Evolutionary conservation across 2,329 filamentous ascomycete species (phyloP).

Genomic region (Trichoderma semiorbis): DNA sequence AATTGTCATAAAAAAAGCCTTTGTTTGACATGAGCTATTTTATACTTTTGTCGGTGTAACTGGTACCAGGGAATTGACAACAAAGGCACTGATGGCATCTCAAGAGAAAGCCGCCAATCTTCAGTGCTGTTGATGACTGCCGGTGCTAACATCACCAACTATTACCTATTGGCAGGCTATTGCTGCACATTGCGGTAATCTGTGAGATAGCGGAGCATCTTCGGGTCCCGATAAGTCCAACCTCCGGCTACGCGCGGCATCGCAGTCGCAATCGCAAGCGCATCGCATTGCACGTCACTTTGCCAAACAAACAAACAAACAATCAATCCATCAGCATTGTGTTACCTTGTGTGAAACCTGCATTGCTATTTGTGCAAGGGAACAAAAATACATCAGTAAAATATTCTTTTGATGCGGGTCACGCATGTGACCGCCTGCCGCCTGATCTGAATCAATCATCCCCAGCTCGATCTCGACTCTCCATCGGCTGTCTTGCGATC

Average conservation of each 20-base stretch:
- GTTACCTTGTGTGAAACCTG: neutral
- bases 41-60: neutral
- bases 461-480: neutral
- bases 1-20: neutral
- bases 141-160: neutral
- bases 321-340: neutral
- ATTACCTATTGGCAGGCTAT: neutral
- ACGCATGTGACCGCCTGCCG: neutral
- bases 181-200: neutral
- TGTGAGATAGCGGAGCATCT: conserved; percentile 5
- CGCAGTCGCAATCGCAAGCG: neutral
- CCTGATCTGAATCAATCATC: neutral
- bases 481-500: neutral
- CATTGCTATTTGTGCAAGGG: neutral
- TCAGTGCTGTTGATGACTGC: neutral
- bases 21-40: neutral
- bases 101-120: neutral
- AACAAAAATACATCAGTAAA: neutral
- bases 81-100: neutral
- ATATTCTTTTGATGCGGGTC: neutral
- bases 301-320: neutral
- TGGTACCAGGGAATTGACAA: neutral
- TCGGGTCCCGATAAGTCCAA: conserved; percentile 1
- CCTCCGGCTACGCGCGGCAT: conserved; percentile 3
- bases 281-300: neutral